These are phyloP conservation scores for Stagonosporopsis tanaceti DNA, from an alignment of 2,329 filamentous ascomycete genomes.

Conservation along the genomic window DNA sequence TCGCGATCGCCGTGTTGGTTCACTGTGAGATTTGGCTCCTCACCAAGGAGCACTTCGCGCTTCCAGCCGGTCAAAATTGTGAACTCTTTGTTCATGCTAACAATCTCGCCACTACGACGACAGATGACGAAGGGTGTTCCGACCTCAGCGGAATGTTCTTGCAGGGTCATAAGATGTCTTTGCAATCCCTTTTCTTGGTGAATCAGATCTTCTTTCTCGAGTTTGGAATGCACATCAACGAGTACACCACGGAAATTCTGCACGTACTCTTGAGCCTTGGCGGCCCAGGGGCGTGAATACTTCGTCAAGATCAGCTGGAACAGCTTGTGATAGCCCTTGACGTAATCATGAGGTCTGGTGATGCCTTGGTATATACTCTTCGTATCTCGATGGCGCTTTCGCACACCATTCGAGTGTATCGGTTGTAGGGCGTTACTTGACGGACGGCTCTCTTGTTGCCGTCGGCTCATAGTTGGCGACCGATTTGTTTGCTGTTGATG, in stretches of 20 bases:
- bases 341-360: constrained; percentile 90
- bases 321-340: constrained; percentile 86
- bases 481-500: constrained; percentile 41
- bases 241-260: constrained; percentile 92
- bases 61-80: constrained; percentile 95
- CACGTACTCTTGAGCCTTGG: constrained; percentile 86
- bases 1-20: constrained; percentile 69
- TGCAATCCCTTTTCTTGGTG: constrained; percentile 99
- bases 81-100: constrained; percentile 94
- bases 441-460: constrained; percentile 35
- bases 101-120: constrained; percentile 91
- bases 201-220: constrained; percentile 86
- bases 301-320: constrained; percentile 81
- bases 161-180: constrained; percentile 88
- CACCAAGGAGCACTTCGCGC: constrained; percentile 85
- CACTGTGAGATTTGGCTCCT: constrained; percentile 85
- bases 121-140: constrained; percentile 93
- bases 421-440: constrained; percentile 44
- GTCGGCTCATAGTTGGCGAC: constrained; percentile 39
- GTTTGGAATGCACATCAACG: constrained; percentile 87
- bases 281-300: constrained; percentile 77
- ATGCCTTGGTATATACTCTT: constrained; percentile 89
- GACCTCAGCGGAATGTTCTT: constrained; percentile 86
- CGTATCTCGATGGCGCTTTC: constrained; percentile 71
- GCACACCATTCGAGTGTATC: constrained; percentile 43